A percentile compares a stretch with the other conserved stretches of the same genome.
Evolutionary conservation across 2,329 filamentous ascomycete genomes (phyloP).

Genomic region (Fusarium sp.): DNA sequence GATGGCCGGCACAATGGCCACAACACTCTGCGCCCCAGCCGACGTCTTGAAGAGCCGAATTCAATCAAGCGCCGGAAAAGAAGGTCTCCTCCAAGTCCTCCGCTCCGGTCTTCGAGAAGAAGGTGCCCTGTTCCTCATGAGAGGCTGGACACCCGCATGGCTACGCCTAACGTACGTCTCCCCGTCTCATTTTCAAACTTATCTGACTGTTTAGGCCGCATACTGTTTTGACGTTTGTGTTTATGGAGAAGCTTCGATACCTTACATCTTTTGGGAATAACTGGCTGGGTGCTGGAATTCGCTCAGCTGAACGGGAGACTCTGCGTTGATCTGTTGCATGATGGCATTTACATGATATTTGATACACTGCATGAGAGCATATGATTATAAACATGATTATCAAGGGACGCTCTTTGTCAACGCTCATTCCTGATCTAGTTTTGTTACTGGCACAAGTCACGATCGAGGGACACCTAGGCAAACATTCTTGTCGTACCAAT

Average conservation of each 20-base stretch:
- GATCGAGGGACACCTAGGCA: neutral
- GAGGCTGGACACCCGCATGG: constrained; percentile 60
- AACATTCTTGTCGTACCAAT: neutral
- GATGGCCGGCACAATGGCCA: constrained; percentile 58
- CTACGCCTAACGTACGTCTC: constrained; percentile 54
- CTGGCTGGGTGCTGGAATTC: constrained; percentile 29
- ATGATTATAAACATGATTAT: neutral
- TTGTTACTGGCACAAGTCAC: neutral
- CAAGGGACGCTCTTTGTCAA: neutral
- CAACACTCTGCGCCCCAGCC: constrained; percentile 58
- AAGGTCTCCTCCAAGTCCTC: constrained; percentile 50
- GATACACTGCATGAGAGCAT: neutral
- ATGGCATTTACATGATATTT: neutral
- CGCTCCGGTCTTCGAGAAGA: constrained; percentile 51
- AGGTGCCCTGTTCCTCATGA: constrained; percentile 57
- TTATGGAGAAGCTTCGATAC: constrained; percentile 58
- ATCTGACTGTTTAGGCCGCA: constrained; percentile 50
- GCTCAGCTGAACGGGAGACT: constrained; percentile 9
- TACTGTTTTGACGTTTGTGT: constrained; percentile 59
- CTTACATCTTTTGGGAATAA: constrained; percentile 43
- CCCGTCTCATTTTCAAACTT: accelerated
- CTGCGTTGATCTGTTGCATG: constrained; percentile 21
- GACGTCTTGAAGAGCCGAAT: constrained; percentile 59
- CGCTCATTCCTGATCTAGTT: neutral
- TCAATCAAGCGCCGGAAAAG: constrained; percentile 47